A percentile compares a stretch with the other conserved stretches of the same genome.
phyloP scores from a whole-genome alignment of 352 stramenopile species.

The Pythium sp. region DNA sequence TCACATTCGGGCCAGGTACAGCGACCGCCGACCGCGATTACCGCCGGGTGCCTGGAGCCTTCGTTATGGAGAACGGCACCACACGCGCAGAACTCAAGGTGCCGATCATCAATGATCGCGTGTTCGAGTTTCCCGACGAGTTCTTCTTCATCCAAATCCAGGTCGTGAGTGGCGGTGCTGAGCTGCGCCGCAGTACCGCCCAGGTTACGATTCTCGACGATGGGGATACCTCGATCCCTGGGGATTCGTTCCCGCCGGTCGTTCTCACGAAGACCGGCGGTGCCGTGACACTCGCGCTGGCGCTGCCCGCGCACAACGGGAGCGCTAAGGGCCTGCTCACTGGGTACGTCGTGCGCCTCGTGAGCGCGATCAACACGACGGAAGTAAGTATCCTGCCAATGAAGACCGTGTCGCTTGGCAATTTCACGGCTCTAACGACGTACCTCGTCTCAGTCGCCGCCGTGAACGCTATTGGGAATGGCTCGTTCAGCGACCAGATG shows the following conservation, averaged over 20 bases:
- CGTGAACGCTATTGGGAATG: slow-evolving; percentile 24
- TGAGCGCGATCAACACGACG: slow-evolving; percentile 5
- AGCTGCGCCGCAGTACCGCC: slow-evolving; percentile 12
- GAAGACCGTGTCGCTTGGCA: slow-evolving; percentile 19
- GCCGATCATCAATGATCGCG: slow-evolving; percentile 58
- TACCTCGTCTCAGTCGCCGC: slow-evolving; percentile 49
- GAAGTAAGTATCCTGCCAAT: slow-evolving; percentile 20
- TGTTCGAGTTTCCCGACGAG: slow-evolving; percentile 53
- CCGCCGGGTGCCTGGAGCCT: slow-evolving; percentile 19
- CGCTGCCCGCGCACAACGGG: slow-evolving; percentile 45
- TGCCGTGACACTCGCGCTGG: slow-evolving; percentile 26
- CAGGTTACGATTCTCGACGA: slow-evolving; percentile 55
- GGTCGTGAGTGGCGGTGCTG: slow-evolving; percentile 27
- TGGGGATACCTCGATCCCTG: slow-evolving; percentile 40
- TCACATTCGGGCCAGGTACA: slow-evolving; percentile 36
- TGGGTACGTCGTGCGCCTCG: slow-evolving; percentile 37
- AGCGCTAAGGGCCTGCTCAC: slow-evolving; percentile 33
- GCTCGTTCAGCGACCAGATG: slow-evolving; percentile 31
- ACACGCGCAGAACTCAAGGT: slow-evolving; percentile 33
- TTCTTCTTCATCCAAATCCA: slow-evolving; percentile 37
- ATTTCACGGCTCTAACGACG: slow-evolving; percentile 27
- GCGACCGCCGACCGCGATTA: slow-evolving; percentile 49
- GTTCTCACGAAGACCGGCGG: slow-evolving; percentile 36
- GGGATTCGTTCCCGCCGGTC: slow-evolving; percentile 21
- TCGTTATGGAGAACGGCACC: slow-evolving; percentile 43